These are phyloP conservation scores for Gliomastix tumulicola DNA, from an alignment of 2,329 filamentous ascomycete species.

Conservation along the genomic window DNA sequence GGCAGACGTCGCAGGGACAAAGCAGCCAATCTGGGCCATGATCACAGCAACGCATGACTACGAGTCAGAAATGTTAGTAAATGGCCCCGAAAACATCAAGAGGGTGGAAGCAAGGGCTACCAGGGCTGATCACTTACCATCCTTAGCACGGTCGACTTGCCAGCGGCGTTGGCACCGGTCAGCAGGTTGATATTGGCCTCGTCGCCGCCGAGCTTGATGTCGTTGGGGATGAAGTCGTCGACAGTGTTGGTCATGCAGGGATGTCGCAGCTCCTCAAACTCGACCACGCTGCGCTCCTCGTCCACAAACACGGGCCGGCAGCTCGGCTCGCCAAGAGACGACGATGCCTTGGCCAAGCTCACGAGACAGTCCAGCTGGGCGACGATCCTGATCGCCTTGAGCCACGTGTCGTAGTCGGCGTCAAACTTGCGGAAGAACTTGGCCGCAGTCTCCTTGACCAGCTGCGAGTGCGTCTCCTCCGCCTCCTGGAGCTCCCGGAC, in stretches of 20 bases:
- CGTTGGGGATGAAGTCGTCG: constrained; percentile 93
- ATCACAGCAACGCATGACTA: constrained; percentile 93
- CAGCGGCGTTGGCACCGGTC: constrained; percentile 93
- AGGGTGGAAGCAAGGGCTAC: not conserved
- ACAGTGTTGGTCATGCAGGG: constrained; percentile 89
- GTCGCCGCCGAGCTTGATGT: constrained; percentile 78
- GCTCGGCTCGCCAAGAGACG: constrained; percentile 74
- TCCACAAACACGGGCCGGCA: constrained; percentile 88
- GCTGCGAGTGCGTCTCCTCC: constrained; percentile 87
- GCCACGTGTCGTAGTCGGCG: constrained; percentile 76
- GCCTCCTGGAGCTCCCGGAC: constrained; percentile 88
- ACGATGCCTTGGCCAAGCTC: constrained; percentile 83
- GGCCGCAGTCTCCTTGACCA: constrained; percentile 76
- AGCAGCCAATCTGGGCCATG: constrained; percentile 93
- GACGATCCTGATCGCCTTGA: constrained; percentile 82
- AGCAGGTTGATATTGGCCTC: constrained; percentile 80
- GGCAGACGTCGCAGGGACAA: constrained; percentile 78
- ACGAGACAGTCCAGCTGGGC: constrained; percentile 93
- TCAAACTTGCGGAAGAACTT: constrained; percentile 88
- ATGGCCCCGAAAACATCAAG: not conserved
- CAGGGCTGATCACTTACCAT: constrained; percentile 73
- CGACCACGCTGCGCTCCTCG: constrained; percentile 75
- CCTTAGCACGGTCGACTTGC: constrained; percentile 91
- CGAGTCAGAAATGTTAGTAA: constrained; percentile 14
- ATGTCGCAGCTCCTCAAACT: constrained; percentile 88